Evolutionary conservation across 345 rosid species (phyloP).

Genomic region (Euclidium syriacum): DNA sequence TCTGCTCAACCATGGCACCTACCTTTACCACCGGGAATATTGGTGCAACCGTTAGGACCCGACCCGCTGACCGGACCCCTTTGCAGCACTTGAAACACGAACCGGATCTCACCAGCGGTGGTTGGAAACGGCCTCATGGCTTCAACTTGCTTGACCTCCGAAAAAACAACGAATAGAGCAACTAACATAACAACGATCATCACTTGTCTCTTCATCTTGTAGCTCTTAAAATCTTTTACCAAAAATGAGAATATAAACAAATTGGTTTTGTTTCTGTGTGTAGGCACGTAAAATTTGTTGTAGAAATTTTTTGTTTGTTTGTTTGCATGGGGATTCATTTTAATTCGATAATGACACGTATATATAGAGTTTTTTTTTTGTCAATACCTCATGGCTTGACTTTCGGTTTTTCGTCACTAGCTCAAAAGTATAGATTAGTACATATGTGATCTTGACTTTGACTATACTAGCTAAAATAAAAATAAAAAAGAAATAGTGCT

Average conservation of each 20-base stretch:
- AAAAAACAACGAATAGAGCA: background rate
- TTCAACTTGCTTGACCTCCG: conserved; percentile 8
- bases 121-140: conserved; percentile 19
- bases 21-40: conserved; percentile 8
- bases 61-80: conserved; percentile 12
- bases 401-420: background rate
- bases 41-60: conserved; percentile 25
- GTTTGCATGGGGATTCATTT: conserved; percentile 13
- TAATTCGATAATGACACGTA: background rate
- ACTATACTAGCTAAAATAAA: background rate
- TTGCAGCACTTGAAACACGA: conserved; percentile 15
- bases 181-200: conserved; percentile 5
- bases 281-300: conserved; percentile 2
- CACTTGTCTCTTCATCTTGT: conserved; percentile 11
- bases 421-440: background rate
- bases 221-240: background rate
- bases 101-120: background rate
- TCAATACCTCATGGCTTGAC: conserved; percentile 10
- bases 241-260: background rate
- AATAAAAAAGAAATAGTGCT: background rate
- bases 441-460: conserved; percentile 19
- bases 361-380: background rate
- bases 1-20: conserved; percentile 6
- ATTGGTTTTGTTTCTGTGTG: background rate
- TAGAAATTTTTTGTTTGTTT: background rate